Evolutionary conservation across 768 basidiomycete species (phyloP), one percentile per base, ranked within the genome.

Genomic region (Tulasnella sp.): DNA sequence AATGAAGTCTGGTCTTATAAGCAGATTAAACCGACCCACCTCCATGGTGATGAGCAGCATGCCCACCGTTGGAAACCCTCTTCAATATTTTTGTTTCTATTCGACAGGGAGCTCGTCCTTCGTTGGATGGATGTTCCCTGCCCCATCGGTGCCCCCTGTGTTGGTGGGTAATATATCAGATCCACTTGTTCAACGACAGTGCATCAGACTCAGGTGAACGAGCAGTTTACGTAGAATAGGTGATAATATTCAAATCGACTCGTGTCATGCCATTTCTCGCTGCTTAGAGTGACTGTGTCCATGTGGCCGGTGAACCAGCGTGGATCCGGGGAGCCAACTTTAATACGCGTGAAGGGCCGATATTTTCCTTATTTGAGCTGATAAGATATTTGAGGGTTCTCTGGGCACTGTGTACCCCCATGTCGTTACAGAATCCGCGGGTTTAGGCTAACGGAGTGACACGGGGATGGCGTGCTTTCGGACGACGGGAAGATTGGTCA

Each of bases 401-500:
- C 58, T 31, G 19, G 58, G 58, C 24, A 62, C 12, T 14, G n/a
- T 58, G 56, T 58, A 58, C 62, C 62, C n/a, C 27, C 62, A 68
- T 68, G 31, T 68, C 62, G 62, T 68, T 68, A 58, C 14, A 34
- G 24, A 68, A 34, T 34, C 62, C 62, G 62, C 62, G 62, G 62
- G 62, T 27, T 68, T 68, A 27, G 62, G 62, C 62, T 68, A 7
- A 34, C 27, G 34, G 27, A 68, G 27, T 9, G 62, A 68, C 62
- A 68, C 34, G 62, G 62, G 42, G 62, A 68, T 68, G 21, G 62
- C 62, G 62, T 68, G 62, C 62, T 68, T 68, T 68, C 62, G 62
- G 62, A 68, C 62, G 62, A 68, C 34, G 62, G 14, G 62, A 68
- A 68, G 27, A 34, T 68, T 68, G n/a, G 62, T 34, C 27, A 5